A percentile compares a stretch with the other conserved stretches of the same genome.
These are phyloP conservation scores for Trichomonascaceae sp. DNA, from an alignment of 1,139 yeast genomes.

Conservation along the genomic window DNA sequence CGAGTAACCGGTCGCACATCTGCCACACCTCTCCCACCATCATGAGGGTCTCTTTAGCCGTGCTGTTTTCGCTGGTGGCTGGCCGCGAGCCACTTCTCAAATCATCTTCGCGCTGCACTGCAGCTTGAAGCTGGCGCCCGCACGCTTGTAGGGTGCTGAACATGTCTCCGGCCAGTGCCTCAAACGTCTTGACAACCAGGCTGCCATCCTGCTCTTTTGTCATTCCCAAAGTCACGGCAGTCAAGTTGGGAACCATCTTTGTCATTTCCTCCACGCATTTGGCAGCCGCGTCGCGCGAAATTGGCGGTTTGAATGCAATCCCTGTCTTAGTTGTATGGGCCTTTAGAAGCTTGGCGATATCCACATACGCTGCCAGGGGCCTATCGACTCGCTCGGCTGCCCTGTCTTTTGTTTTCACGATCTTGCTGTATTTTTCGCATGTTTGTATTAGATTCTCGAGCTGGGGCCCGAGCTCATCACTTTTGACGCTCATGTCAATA, in stretches of 20 bases:
- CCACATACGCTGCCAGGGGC: slow-evolving; percentile 38
- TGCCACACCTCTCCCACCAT: not conserved
- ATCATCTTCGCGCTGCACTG: not conserved
- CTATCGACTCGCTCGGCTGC: slow-evolving; percentile 8
- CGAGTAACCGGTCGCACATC: not conserved
- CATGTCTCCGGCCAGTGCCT: not conserved
- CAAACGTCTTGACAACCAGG: not conserved
- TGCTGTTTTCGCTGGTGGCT: not conserved
- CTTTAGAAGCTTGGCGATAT: slow-evolving; percentile 45
- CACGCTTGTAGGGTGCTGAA: too few relatives aligned
- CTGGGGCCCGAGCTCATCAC: too few relatives aligned
- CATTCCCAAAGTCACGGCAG: not conserved
- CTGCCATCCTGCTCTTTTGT: not conserved
- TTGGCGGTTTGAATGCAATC: slow-evolving; percentile 55
- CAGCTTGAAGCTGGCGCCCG: not conserved
- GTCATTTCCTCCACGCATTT: slow-evolving; percentile 37
- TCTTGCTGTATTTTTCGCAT: too few relatives aligned
- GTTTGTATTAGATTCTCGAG: too few relatives aligned
- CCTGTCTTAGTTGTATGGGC: slow-evolving; percentile 77
- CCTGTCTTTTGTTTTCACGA: too few relatives aligned
- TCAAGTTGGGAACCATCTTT: not conserved
- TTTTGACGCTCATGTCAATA: too few relatives aligned
- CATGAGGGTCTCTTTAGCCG: not conserved
- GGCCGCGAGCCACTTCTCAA: not conserved
- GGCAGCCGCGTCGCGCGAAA: slow-evolving; percentile 37